Base-by-base conservation (phyloP, 495 filamentous ascomycete genomes). In the Mytilinidion resinicola region DNA sequence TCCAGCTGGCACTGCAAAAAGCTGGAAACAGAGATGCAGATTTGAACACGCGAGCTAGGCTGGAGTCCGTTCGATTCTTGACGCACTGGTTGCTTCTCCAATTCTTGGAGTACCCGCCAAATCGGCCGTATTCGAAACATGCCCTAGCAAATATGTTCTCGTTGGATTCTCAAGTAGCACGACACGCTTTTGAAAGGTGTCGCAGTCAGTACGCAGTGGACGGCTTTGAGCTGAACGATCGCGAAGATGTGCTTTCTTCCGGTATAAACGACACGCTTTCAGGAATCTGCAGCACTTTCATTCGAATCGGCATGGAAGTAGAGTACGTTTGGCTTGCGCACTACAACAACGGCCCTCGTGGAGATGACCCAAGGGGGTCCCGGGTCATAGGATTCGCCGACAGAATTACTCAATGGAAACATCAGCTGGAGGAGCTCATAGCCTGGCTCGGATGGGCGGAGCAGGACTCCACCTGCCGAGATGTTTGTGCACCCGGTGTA, bases 381-480 rank as follows among this genome's bases (percentile, higher is more conserved):
- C 4, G 11, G 12, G 25, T 20, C 42, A 30, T n/a, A 1, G 36
- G n/a, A 21, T n/a, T 56, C 21, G 33, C 35, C 15, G 39, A 25
- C 9, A 36, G 20, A 9, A 37, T n/a, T 11, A 10, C 39, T 30
- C 15, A 11, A 6, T 74, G 70, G 70, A 61, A 36, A 37, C 14
- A 53, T 20, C 47, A 65, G 15, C 12, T 71, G 5, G 65, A 67
- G 51, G 66, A 72, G 42, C 59, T 73, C 10, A 68, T 69, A 50
- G 69, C 71, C 4, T 73, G 71, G 71, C 59, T 73, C 30, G 71
- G 71, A 6, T 73, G 71, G 71, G 68, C 59, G 30, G 65, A 67
- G 47, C 66, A 70, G 53, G 69, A 66, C 59, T 54, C 59, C 14
- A 51, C 57, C 19, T 70, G 69, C 49, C 54, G 51, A 9, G 55